Conservation (phyloP, 345 rosid genomes). For the Eutrema japonicum region DNA sequence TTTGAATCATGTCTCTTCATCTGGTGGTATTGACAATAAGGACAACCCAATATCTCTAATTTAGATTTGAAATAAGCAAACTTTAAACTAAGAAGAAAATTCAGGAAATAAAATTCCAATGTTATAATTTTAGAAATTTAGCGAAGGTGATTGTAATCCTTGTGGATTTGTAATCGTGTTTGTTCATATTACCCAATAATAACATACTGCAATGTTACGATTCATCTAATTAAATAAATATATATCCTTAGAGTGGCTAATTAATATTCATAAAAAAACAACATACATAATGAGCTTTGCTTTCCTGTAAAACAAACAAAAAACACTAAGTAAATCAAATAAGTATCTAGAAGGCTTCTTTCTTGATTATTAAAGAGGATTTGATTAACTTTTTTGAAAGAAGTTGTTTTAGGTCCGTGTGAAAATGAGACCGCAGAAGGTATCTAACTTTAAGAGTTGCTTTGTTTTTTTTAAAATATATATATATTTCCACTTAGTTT, state of each 20-base stretch:
- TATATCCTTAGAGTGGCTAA: neutral
- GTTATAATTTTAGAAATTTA: neutral
- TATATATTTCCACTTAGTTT: neutral
- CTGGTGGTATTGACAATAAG: neutral
- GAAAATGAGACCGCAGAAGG: slow-evolving; percentile 40
- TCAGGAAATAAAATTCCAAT: neutral
- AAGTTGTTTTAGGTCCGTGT: slow-evolving; percentile 32
- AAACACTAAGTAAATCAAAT: neutral
- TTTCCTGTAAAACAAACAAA: neutral
- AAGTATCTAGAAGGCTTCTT: slow-evolving; percentile 32
- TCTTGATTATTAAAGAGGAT: slow-evolving; percentile 9
- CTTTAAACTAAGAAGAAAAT: neutral
- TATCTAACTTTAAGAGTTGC: slow-evolving; percentile 16
- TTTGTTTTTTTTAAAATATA: neutral
- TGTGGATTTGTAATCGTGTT: neutral
- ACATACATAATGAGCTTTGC: slow-evolving; percentile 3
- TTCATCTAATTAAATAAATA: slow-evolving; percentile 8
- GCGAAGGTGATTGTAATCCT: neutral
- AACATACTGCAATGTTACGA: neutral
- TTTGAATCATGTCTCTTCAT: neutral
- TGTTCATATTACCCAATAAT: neutral
- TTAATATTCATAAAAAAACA: neutral
- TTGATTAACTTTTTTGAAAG: neutral
- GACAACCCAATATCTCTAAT: neutral
- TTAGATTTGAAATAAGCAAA: neutral